Evolutionary conservation across 1,139 yeast species (phyloP), one percentile per base, ranked within the genome.

Genomic region (Debaryomyces udenii): DNA sequence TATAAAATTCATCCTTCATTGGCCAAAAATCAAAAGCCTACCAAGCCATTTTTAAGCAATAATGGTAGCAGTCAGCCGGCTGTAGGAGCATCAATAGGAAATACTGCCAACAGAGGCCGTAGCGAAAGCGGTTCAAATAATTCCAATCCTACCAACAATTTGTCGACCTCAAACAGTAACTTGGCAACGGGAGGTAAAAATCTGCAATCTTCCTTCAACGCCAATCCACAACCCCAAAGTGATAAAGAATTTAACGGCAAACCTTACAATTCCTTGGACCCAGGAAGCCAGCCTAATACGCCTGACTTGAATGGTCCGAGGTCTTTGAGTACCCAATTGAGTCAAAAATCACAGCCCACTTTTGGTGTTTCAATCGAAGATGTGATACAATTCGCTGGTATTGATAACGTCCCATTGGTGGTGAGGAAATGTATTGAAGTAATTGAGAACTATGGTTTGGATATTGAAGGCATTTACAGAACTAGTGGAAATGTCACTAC

Each of bases 361-460:
- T 91, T 86, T 66, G 97, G 96, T 0, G 81, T 83, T 0, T 83
- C 95, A 0, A 73, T 93, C 15, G 95, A 86, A 48, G 81, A 78
- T 7, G 67, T 88, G 37, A 80, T 90, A 18, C 85, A 83, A 47
- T 81, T 77, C 52, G 96, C 95, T 46, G 96, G 78, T 3, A 66
- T 89, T 40, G 95, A 88, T 50, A 84, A 88, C 61, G 96, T 91
- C 2, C 98, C 99, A 1, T 76, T 87, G n/a, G 78, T 91, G 37
- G 98, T 91, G 7, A 83, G 85, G 50, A 88, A 85, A 56, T 91
- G 98, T 69, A 86, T 91, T 40, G 86, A 85, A 49, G 85, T 91
- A 6, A 81, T 93, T 34, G 98, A 93, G 59, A 74, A 75, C 29
- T 82, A 85, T 59, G 99, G 99, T 1, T 62, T 86, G 33, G 84